Evolutionary conservation across 495 filamentous ascomycete genomes (phyloP), one percentile per base, ranked within the genome.

Genomic region (Trichoderma reesei): DNA sequence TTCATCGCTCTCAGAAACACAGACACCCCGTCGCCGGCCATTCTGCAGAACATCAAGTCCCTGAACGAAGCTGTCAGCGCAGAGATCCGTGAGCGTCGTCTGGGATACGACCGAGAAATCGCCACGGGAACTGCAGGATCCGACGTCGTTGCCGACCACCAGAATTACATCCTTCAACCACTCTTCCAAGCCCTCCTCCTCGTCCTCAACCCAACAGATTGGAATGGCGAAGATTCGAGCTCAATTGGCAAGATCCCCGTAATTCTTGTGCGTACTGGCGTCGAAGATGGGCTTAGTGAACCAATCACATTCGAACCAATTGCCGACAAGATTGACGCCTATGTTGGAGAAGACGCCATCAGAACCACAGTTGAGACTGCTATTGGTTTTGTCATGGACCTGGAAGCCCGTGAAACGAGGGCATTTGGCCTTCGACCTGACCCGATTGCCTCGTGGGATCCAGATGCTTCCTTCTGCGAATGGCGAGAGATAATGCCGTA

Each of bases 301-400:
- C 69, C 67, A 3, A 71, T 72, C 56, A 69, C 63, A 48, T 71
- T 72, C 60, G 64, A 70, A 7, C 61, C 63, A 31, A 64, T 64
- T 41, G 7, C 37, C 8, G 26, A 62, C 13, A 46, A 65, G 20
- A 61, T 51, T 51, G 46, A 51, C 8, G 46, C 8, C 8, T 51
- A 51, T 39, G 31, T 61, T 33, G 31, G n/a, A 3, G 31, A 36
- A 11, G 18, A 13, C 3, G 37, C 59, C 6, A 34, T 62, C 39
- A 61, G 42, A 38, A 65, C 64, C 16, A 65, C 41, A 36, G 37
- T 62, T 9, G 41, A 65, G 59, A 65, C 64, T 36, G 59, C 64
- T 31, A 44, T 65, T 41, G 33, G 36, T 38, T 61, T 62, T 59
- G 41, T 61, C 33, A 65, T 61, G 41, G 59, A 60, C 39, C 44